Percentiles rank a stretch among this genome's conserved stretches.
Evolutionary conservation across 2,329 filamentous ascomycete species (phyloP).

Genomic region (Penicillium frequentans): DNA sequence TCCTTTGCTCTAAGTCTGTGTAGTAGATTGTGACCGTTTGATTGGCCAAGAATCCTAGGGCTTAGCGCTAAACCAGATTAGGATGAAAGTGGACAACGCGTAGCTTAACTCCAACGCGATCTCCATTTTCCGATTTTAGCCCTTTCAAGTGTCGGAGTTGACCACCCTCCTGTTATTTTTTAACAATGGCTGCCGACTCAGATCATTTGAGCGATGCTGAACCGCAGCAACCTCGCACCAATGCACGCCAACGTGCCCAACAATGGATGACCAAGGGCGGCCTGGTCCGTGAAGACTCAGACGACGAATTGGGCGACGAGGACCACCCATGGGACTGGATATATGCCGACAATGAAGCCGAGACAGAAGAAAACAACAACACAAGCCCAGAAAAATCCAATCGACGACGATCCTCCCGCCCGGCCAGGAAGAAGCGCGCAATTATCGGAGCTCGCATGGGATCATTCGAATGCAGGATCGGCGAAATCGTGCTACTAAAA

Average conservation of each 20-base stretch:
- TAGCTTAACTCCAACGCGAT: not conserved
- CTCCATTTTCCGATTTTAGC: conserved; percentile 4
- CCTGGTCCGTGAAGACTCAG: conserved; percentile 74
- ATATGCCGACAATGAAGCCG: conserved; percentile 47
- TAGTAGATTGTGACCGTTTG: not conserved
- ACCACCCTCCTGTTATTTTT: not conserved
- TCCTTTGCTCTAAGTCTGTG: not conserved
- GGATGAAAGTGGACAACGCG: conserved; percentile 36
- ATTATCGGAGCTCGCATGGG: conserved; percentile 85
- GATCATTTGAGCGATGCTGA: conserved; percentile 16
- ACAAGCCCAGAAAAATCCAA: conserved; percentile 21
- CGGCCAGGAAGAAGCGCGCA: conserved; percentile 35
- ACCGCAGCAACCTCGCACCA: conserved; percentile 15
- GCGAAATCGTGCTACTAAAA: conserved; percentile 83
- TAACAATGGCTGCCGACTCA: conserved; percentile 18
- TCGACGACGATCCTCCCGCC: conserved; percentile 31
- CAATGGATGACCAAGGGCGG: conserved; percentile 60
- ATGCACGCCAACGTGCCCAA: conserved; percentile 40
- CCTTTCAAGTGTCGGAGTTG: not conserved
- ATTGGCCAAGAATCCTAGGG: conserved; percentile 13
- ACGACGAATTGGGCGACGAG: conserved; percentile 77
- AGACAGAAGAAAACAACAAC: conserved; percentile 9
- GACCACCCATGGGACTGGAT: conserved; percentile 80
- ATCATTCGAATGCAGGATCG: conserved; percentile 73
- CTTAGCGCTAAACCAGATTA: conserved; percentile 24